A percentile compares a stretch with the other conserved stretches of the same genome.
Evolutionary conservation across 2,329 filamentous ascomycete genomes (phyloP).

Genomic region (Trichoderma lentiforme): DNA sequence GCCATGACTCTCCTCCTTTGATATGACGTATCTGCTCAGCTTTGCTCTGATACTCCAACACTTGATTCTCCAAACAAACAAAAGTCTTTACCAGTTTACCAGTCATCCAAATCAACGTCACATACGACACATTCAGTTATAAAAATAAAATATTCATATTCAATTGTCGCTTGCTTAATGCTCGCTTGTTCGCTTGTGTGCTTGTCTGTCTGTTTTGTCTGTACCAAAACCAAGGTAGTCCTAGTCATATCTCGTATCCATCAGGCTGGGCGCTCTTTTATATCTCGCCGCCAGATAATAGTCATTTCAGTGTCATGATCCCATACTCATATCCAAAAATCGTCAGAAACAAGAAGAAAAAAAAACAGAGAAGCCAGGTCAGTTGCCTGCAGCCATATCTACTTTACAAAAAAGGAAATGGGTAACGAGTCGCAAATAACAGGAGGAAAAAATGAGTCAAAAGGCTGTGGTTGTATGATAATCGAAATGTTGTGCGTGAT

Average conservation of each 20-base stretch:
- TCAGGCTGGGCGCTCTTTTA: neutral
- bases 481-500: neutral
- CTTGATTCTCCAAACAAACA: neutral
- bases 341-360: neutral
- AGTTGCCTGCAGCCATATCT: conserved; percentile 18
- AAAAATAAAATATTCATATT: neutral
- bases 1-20: neutral
- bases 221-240: neutral
- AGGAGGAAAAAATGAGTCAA: neutral
- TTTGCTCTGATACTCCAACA: neutral
- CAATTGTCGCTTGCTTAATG: neutral
- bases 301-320: neutral
- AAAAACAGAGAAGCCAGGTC: conserved; percentile 11
- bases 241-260: conserved; percentile 1
- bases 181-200: neutral
- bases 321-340: conserved; percentile 9
- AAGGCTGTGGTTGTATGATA: neutral
- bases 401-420: neutral
- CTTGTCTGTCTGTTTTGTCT: neutral
- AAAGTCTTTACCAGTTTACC: neutral
- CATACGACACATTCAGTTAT: neutral
- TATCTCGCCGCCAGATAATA: neutral
- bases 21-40: neutral
- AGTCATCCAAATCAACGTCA: neutral
- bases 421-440: neutral